Evolutionary conservation across 2,329 filamentous ascomycete species (phyloP).

Genomic region (Cercospora sp.): DNA sequence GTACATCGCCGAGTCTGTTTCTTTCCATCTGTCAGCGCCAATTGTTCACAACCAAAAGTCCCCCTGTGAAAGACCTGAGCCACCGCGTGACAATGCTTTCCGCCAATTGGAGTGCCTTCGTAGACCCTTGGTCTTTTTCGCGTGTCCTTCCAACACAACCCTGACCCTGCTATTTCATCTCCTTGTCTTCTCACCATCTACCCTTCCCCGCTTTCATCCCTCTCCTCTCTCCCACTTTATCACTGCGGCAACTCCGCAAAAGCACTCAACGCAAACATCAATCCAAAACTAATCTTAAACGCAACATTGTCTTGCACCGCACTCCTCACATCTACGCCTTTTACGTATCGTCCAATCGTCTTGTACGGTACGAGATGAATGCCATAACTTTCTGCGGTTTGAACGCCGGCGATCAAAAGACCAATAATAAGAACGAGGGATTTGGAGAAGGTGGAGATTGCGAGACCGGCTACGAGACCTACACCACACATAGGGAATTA

Average conservation of each 20-base stretch:
- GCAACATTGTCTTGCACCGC: slow-evolving; percentile 60
- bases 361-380: slow-evolving; percentile 54
- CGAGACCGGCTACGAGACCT: slow-evolving; percentile 65
- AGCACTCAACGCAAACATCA: slow-evolving; percentile 70
- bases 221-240: neutral
- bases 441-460: slow-evolving; percentile 70
- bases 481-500: no score
- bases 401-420: slow-evolving; percentile 61
- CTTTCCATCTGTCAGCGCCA: no score
- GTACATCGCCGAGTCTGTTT: no score
- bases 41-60: no score
- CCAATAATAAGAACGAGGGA: slow-evolving; percentile 69
- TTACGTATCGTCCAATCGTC: slow-evolving; percentile 53
- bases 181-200: no score
- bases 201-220: no score
- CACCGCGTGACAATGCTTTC: no score
- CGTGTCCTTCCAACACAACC: no score
- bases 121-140: no score
- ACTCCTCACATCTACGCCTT: slow-evolving; percentile 52
- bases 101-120: no score
- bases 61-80: no score
- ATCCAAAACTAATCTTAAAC: slow-evolving; percentile 69
- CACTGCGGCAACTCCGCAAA: slow-evolving; percentile 55
- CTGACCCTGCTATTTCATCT: no score
- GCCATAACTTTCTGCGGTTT: slow-evolving; percentile 56